Evolutionary conservation across 2,329 filamentous ascomycete genomes (phyloP), one percentile per base, ranked within the genome.

Genomic region (Pseudogymnoascus sp.): DNA sequence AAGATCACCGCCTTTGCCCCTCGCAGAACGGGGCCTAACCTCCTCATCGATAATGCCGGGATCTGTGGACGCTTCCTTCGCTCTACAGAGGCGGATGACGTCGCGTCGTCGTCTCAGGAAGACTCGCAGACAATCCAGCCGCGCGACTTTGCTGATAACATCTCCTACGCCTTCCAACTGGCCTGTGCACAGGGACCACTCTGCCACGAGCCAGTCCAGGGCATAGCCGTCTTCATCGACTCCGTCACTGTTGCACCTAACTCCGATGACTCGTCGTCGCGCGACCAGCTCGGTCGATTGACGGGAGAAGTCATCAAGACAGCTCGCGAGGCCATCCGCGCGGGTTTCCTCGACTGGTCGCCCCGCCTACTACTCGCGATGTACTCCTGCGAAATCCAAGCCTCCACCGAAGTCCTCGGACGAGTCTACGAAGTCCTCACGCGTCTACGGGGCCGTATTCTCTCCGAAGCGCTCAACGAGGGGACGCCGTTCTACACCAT

Each of bases 351-450:
- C 16, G 95, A 97, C 79, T 99, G 95, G 95, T 93, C 89, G 40
- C 90, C 95, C 0, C 87, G 95, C n/a, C 84, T 99, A 68, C 86
- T 97, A 78, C 85, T 99, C 50, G 95, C 95, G 61, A 97, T 97
- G 91, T 99, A 99, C 79, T 91, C 86, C 63, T 96, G 93, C 74
- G 95, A 97, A 74, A 97, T 99, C 71, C 95, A 97, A 81, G 92
- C 93, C 31, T 93, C 90, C 21, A 86, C 93, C 70, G 95, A 97
- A 76, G 95, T 97, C 44, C 86, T 99, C 4, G 95, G 95, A 21
- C 88, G 91, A 31, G 95, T 97, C 35, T 99, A 99, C 80, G 91
- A 90, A 68, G 93, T 97, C n/a, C 86, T 99, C n/a, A 97, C 93
- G 33, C 88, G 93, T 1, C 90, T 95, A 4, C 88, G 93, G 35